Base-by-base conservation (phyloP, 1,284 basidiomycete genomes). In the Sphagnurus paluster region DNA sequence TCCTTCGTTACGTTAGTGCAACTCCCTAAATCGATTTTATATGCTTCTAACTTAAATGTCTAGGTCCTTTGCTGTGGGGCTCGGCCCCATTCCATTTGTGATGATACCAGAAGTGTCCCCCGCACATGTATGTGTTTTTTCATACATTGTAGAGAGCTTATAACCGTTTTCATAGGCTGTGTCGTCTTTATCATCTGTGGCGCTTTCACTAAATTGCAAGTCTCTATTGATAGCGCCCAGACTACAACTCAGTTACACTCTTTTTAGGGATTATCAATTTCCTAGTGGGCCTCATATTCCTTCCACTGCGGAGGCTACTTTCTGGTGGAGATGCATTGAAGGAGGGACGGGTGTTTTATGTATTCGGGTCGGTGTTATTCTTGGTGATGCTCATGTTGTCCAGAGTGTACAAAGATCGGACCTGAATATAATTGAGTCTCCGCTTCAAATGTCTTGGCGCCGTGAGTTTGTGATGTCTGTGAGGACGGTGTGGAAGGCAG, bases 91-190 rank as follows among this genome's bases (percentile, higher is more conserved):
- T 26, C 94, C 94, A 0, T 97, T 94, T 62, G 83, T 98, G 33
- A 87, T 97, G 66, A 84, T 96, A 24, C 84, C 92, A n/a, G 94
- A 98, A 61, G 80, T 97, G 19, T 86, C 93, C 0, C 94, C 94
- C 1, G 65, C 76, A 36, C 76, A 87, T 58, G 89, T 87, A 65
- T 56, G 84, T 70, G 9, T 26, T 47, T 30, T 35, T 46, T 23
- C 25, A 14, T 5, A 4, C 13, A 47, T 8, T 40, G 11, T 37
- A 37, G 16, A 10, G 32, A n/a, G 14, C 25, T 26, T 39, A 25
- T 50, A 39, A 21, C 28, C 42, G 17, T 32, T 35, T 44, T 42
- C 43, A 5, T 55, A 92, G 87, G 89, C 91, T 29, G 87, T 93
- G 10, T 89, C 91, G 7, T 83, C 89, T 1, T 73, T 94, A 5